Evolutionary conservation across 2,329 filamentous ascomycete genomes (phyloP).

Genomic region (Simplicillium sp.): DNA sequence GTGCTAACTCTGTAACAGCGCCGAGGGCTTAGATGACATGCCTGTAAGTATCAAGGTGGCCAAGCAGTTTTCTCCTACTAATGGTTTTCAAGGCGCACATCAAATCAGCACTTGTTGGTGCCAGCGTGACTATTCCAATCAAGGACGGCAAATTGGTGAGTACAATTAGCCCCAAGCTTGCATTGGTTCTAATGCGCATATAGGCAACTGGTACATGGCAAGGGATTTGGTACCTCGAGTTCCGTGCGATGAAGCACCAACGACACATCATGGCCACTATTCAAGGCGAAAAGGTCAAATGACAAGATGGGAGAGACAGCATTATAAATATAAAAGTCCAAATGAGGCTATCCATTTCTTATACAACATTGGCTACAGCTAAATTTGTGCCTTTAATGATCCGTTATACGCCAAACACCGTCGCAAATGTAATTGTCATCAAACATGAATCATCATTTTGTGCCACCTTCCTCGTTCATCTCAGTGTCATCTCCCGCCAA

Average conservation of each 20-base stretch:
- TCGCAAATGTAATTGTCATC: slow-evolving; percentile 19
- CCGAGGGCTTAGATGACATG: slow-evolving; percentile 90
- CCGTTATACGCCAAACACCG: slow-evolving; percentile 24
- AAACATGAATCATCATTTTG: slow-evolving; percentile 12
- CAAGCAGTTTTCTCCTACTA: neutral
- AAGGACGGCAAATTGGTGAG: slow-evolving; percentile 67
- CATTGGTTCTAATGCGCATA: neutral
- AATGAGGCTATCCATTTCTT: neutral
- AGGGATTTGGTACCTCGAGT: slow-evolving; percentile 92
- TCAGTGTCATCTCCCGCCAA: slow-evolving; percentile 54
- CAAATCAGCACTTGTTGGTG: slow-evolving; percentile 82
- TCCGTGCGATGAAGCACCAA: slow-evolving; percentile 65
- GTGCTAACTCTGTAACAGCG: slow-evolving; percentile 30
- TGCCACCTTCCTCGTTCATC: slow-evolving; percentile 43
- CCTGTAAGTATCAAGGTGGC: slow-evolving; percentile 42
- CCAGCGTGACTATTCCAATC: slow-evolving; percentile 86
- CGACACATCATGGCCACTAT: slow-evolving; percentile 87
- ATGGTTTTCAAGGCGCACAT: slow-evolving; percentile 61
- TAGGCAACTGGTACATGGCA: slow-evolving; percentile 65
- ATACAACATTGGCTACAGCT: no score
- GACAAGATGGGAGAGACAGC: neutral
- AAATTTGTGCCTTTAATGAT: neutral
- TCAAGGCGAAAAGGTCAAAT: slow-evolving; percentile 64
- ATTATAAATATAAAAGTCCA: neutral
- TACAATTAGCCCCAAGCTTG: slow-evolving; percentile 4